A percentile compares a stretch with the other conserved stretches of the same genome.
Conservation (phyloP, 2,329 filamentous ascomycete species). For the Colletotrichum tropicicola region DNA sequence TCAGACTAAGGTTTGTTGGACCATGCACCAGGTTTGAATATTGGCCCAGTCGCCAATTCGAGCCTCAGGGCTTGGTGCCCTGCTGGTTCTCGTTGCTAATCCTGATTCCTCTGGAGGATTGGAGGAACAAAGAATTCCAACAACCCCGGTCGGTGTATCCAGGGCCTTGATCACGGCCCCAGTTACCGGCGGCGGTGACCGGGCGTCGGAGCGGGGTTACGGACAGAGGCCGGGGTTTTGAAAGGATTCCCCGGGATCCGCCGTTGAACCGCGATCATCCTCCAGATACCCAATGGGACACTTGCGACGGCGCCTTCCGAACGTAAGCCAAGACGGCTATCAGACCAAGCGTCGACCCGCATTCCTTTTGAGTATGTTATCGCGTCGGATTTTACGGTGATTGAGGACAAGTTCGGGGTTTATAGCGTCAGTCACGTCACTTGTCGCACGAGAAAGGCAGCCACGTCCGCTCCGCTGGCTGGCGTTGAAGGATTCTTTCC, state of each 20-base stretch:
- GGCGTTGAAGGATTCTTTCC: too few species aligned
- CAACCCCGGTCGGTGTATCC: too few species aligned
- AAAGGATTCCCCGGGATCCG: background rate
- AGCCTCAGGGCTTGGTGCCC: too few species aligned
- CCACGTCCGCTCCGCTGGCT: too few species aligned
- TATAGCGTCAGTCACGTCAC: too few species aligned
- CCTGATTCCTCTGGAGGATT: background rate
- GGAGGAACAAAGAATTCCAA: background rate
- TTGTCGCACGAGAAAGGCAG: too few species aligned
- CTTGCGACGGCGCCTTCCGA: background rate
- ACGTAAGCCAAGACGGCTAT: background rate
- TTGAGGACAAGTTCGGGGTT: background rate
- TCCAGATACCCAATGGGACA: background rate
- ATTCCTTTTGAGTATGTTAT: background rate
- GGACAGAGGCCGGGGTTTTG: background rate
- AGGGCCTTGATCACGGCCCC: background rate
- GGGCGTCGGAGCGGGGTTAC: background rate
- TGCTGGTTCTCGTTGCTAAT: background rate
- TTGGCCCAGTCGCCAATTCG: too few species aligned
- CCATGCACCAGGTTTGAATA: too few species aligned
- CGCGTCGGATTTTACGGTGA: background rate
- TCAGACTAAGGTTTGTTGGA: too few species aligned
- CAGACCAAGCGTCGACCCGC: background rate
- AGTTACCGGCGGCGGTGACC: background rate
- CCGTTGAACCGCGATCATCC: background rate